A percentile compares a stretch with the other conserved stretches of the same genome.
Conservation (phyloP, 345 rosid genomes). For the Eucalyptus rudis region DNA sequence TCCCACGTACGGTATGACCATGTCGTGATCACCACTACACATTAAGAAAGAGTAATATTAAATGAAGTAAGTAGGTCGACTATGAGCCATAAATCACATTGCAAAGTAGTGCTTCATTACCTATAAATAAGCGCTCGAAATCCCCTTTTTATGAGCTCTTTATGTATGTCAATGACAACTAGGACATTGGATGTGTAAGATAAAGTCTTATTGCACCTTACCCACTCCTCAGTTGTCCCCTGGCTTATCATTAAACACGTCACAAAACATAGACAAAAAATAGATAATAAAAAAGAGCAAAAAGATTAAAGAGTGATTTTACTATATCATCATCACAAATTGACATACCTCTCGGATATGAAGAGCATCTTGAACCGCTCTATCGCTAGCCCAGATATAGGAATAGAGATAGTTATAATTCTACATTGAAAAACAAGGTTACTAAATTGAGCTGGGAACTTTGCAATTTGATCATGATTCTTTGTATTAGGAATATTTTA, state of each 20-base stretch:
- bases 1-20: neutral
- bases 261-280: neutral
- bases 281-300: neutral
- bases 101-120: neutral
- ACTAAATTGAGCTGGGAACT: neutral
- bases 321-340: neutral
- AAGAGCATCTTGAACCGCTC: constrained; percentile 11
- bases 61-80: no score
- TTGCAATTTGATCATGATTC: neutral
- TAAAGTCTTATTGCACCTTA: neutral
- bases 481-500: neutral
- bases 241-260: neutral
- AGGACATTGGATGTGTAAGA: neutral
- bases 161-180: neutral
- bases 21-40: neutral
- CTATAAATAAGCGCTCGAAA: neutral
- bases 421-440: neutral
- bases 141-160: neutral
- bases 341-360: constrained; percentile 8
- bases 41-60: no score
- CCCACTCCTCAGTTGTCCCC: neutral
- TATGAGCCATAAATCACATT: neutral
- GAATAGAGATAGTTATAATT: no score
- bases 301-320: no score
- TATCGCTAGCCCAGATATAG: constrained; percentile 13